These are phyloP conservation scores for Macrophomina tecta DNA, from an alignment of 2,329 filamentous ascomycete species.

Conservation along the genomic window DNA sequence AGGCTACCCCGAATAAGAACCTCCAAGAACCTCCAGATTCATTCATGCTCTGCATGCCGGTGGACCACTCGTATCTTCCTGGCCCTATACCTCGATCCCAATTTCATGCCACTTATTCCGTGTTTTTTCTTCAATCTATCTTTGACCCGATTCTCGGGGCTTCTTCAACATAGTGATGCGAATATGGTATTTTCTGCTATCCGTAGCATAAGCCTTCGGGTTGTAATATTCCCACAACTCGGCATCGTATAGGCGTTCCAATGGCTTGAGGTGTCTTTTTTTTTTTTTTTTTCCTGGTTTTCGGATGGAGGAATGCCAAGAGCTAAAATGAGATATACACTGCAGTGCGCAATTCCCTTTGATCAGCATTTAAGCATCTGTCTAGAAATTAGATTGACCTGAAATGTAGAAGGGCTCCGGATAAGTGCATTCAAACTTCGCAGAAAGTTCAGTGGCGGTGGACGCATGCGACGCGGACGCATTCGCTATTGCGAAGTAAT, in stretches of 20 bases:
- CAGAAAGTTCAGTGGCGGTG: no score
- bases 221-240: neutral
- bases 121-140: neutral
- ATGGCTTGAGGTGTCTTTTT: neutral
- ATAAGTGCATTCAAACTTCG: no score
- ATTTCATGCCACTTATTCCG: neutral
- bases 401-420: no score
- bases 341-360: no score
- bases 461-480: no score
- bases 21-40: neutral
- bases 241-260: neutral
- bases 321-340: no score
- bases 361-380: no score
- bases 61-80: neutral
- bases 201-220: neutral
- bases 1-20: no score
- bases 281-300: no score
- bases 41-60: neutral
- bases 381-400: no score
- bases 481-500: no score
- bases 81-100: neutral
- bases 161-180: neutral
- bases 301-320: no score
- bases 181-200: neutral
- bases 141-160: neutral